Base-by-base conservation (phyloP, 2,329 filamentous ascomycete genomes). In the Diaporthe helianthi region DNA sequence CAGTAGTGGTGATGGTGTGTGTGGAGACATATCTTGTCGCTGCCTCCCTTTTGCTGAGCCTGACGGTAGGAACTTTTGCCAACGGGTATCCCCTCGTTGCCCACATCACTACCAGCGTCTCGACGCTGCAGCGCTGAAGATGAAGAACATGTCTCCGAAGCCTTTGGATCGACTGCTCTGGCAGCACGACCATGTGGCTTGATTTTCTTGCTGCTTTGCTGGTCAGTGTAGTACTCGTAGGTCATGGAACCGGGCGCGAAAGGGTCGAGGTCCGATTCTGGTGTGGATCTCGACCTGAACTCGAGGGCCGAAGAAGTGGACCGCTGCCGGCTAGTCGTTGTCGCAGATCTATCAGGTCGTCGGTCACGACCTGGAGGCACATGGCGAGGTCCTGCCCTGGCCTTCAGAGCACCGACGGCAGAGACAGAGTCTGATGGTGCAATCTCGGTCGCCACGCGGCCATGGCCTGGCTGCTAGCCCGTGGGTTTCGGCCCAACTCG, bases 1-100 rank as follows among this genome's bases (percentile, higher is more conserved):
- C 87, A 89, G 80, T 89, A 89, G 79, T 89, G 87, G 76, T 89
- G 87, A 74, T 89, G 86, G 74, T 89, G 87, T 72, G 84, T 87
- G 76, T 89, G 87, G 69, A 87, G 73, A 73, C 86, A 87, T 72
- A 85, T 38, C 38, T 69, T 68, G 22, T 52, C 66, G 12, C 55
- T 41, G 13, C 63, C 61, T 6, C 10, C 5, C 0, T 26, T 41
- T 17, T 65, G 41, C 47, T 36, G 41, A 15, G 51, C 36, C 7
- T 46, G 12, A 15, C 33, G 49, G 33, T 64, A 67, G 15, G 65
- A 24, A 13, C 44, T 58, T 8, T 38, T 15, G 19, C 51, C 55
- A 29, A 33, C 19, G 19, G 38, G 24, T 8, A 51, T 24, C 9
- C 41, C 15, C 10, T 26, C 41, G 17, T 24, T 19, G 22, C 51